Base-by-base conservation (phyloP, 2,329 filamentous ascomycete genomes). In the Cadophora malorum region DNA sequence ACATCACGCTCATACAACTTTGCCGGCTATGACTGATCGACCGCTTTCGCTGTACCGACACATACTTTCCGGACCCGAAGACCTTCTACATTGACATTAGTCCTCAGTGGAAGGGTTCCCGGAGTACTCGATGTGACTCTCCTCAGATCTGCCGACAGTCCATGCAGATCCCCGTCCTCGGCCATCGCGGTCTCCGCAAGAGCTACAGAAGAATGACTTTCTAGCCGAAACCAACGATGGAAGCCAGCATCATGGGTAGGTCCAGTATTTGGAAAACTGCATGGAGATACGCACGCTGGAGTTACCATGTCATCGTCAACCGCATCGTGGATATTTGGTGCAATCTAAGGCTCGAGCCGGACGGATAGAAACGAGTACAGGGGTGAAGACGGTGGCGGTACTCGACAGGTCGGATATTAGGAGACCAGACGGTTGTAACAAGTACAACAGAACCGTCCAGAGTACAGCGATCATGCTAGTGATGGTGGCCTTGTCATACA, bases 371-470 rank as follows among this genome's bases (percentile, higher is more conserved):
- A 28, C 35, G 33, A 56, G 45, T 45, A n/a, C 31, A 47, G 23
- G 23, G 41, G 21, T 16, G 4, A 45, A 41, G 10, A 10, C 14
- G 56, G n/a, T 41, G 58, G 38, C 58, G 58, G 38, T 47, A 61
- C 58, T 47, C 58, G 38, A n/a, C 35, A 61, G 31, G 35, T 47
- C 58, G 58, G 58, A 61, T 47, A 61, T 61, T 61, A 47, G 58
- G 58, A 47, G 21, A 61, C 33, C 7, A 38, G 55, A 61, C 58
- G 58, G 58, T 47, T 61, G 58, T 47, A 47, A 61, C 58, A 47
- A 47, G 12, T 31, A 61, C 35, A 47, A 35, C 58, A 47, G 38
- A 61, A 31, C 38, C 58, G 38, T 61, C 9, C 58, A 47, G 55
- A 38, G 58, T n/a, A 61, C 58, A 61, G 23, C 35, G 58, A 61